Evolutionary conservation across 2,329 filamentous ascomycete genomes (phyloP).

Genomic region (Alternaria gansuensis): DNA sequence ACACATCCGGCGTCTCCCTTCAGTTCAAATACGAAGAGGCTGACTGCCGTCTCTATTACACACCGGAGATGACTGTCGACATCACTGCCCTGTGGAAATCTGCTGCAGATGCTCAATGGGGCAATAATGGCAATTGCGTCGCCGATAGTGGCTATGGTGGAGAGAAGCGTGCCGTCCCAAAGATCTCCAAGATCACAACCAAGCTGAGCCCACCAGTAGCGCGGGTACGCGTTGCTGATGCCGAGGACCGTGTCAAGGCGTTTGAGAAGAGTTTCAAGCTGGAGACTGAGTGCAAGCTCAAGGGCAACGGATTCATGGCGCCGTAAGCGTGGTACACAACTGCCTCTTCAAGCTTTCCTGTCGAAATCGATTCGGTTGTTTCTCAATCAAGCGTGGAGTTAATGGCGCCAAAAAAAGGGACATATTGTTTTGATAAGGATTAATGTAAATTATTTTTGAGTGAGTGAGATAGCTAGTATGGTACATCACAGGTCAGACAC

Average conservation of each 20-base stretch:
- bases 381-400: background rate
- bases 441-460: background rate
- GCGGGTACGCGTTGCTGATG: conserved; percentile 27
- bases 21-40: conserved; percentile 54
- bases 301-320: conserved; percentile 48
- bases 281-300: conserved; percentile 42
- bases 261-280: conserved; percentile 42
- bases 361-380: background rate
- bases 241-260: conserved; percentile 32
- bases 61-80: conserved; percentile 54
- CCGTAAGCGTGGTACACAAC: conserved; percentile 29
- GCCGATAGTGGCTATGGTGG: conserved; percentile 28
- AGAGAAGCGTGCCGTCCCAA: conserved; percentile 29
- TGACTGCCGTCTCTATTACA: conserved; percentile 54
- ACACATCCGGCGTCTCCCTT: conserved; percentile 45
- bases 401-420: background rate
- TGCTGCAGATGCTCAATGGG: conserved; percentile 51
- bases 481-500: background rate
- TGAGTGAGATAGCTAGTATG: background rate
- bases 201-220: conserved; percentile 31
- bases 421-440: background rate
- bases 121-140: conserved; percentile 45
- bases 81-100: conserved; percentile 51
- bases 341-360: no score
- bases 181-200: conserved; percentile 33